Evolutionary conservation across 306 rosid species (phyloP).

Genomic region (barrel medic (Medicago truncatula)): MtrunA17r5.0-ANR NC_053046.1:242001-242500

Average conservation of each 20-base stretch:
- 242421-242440: neutral
- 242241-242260: slow-evolving; percentile 60
- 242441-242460: neutral
- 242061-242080: slow-evolving; percentile 40
- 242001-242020: slow-evolving; percentile 55
- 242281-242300: slow-evolving; percentile 59
- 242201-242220: slow-evolving; percentile 34
- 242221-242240: slow-evolving; percentile 50
- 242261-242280: slow-evolving; percentile 72
- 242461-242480: neutral
- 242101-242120: slow-evolving; percentile 43
- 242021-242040: slow-evolving; percentile 36
- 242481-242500: neutral
- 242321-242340: slow-evolving; percentile 7
- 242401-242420: neutral
- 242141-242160: slow-evolving; percentile 39
- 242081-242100: slow-evolving; percentile 40
- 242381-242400: too few relatives aligned
- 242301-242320: slow-evolving; percentile 61
- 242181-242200: slow-evolving; percentile 47
- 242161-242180: slow-evolving; percentile 43
- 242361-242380: too few relatives aligned
- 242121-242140: slow-evolving; percentile 45
- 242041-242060: slow-evolving; percentile 42
- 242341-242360: neutral